Conservation (phyloP, 1,284 basidiomycete species). For the Marasmius sp. region DNA sequence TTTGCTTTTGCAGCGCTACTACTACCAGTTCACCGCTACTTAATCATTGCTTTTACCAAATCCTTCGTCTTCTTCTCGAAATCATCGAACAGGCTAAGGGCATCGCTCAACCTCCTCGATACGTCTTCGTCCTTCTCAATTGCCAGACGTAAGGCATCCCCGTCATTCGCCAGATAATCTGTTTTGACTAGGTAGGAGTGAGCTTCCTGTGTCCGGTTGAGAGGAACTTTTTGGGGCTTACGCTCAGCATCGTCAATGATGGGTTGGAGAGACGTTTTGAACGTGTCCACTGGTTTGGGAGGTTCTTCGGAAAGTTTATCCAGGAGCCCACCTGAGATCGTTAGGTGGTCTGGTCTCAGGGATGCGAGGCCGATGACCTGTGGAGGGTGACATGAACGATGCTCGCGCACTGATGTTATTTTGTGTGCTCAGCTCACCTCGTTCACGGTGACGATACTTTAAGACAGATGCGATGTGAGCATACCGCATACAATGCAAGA, state of each 20-base stretch:
- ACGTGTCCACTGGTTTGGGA: conserved; percentile 18
- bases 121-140: conserved; percentile 37
- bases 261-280: conserved; percentile 4
- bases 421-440: conserved; percentile 28
- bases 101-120: conserved; percentile 42
- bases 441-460: conserved; percentile 41
- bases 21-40: background rate
- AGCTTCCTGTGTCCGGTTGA: background rate
- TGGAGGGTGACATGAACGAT: background rate
- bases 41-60: conserved; percentile 14
- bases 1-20: no score
- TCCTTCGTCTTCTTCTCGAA: conserved; percentile 41
- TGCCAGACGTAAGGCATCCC: conserved; percentile 31
- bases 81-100: conserved; percentile 42
- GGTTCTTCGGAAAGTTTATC: conserved; percentile 36
- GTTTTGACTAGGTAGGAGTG: conserved; percentile 10
- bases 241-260: background rate
- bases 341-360: conserved; percentile 45
- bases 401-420: background rate
- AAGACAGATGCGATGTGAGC: background rate
- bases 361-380: conserved; percentile 43
- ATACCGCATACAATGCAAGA: background rate
- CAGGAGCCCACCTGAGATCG: conserved; percentile 43
- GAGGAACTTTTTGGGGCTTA: conserved; percentile 4
- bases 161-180: conserved; percentile 38